These are phyloP conservation scores for Aspergillus awamori DNA, from an alignment of 2,329 filamentous ascomycete species.

Conservation along the genomic window DNA sequence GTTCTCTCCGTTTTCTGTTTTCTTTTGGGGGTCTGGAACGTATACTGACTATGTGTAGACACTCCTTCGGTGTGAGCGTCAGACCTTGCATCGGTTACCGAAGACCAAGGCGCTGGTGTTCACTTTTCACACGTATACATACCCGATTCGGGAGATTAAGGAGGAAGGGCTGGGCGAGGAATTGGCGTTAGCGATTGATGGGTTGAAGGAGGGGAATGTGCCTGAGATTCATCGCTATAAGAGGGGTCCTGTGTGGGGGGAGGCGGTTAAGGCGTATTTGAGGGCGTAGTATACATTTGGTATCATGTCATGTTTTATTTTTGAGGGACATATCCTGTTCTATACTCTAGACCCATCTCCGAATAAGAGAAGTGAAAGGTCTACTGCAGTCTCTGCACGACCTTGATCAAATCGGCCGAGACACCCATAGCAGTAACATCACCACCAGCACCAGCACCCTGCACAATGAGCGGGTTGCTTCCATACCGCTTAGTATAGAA, in stretches of 20 bases:
- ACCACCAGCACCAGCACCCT: constrained; percentile 90
- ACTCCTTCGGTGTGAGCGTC: constrained; percentile 59
- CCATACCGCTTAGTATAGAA: constrained; percentile 98
- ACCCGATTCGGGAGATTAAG: constrained; percentile 58
- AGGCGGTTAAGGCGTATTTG: constrained; percentile 57
- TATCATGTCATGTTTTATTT: neutral
- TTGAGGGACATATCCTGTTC: constrained; percentile 16
- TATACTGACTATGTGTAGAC: constrained; percentile 38
- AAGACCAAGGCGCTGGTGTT: constrained; percentile 59
- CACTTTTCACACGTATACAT: constrained; percentile 65
- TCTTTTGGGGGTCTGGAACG: neutral
- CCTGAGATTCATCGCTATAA: constrained; percentile 64
- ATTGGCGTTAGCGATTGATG: constrained; percentile 62
- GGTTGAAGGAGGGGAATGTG: constrained; percentile 58
- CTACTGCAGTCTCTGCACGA: constrained; percentile 70
- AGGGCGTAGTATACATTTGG: constrained; percentile 20
- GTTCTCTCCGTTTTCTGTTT: neutral
- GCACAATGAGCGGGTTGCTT: constrained; percentile 85
- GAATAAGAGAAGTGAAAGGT: neutral
- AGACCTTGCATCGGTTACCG: constrained; percentile 64
- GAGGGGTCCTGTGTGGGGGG: constrained; percentile 58
- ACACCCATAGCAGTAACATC: constrained; percentile 99
- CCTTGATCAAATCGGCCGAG: constrained; percentile 89
- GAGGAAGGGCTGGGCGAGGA: constrained; percentile 58
- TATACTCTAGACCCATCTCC: neutral